Base-by-base conservation (phyloP, 495 filamentous ascomycete species). In the Cetradonia linearis region DNA sequence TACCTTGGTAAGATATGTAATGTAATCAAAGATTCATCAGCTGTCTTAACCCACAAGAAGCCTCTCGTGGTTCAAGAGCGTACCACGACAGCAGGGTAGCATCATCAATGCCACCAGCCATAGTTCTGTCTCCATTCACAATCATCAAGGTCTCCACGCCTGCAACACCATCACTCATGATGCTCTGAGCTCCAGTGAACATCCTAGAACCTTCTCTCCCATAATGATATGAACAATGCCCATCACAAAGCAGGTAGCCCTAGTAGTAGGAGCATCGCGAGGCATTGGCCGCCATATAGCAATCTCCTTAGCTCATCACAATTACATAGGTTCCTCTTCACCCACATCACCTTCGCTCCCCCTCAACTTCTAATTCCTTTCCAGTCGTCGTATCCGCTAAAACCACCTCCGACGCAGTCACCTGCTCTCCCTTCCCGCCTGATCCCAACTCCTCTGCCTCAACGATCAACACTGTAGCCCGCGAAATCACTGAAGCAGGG, bases 301-400 rank as follows among this genome's bases (percentile, higher is more conserved):
- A 54, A 81, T 93, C 66, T 83, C 87, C 66, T 74, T 91, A 2
- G 86, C 86, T 18, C 80, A 76, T 64, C 78, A 83, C 54, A 84
- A 83, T 27, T 93, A 92, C 64, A 73, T 77, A 48, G 86, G 88
- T 86, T 71, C 56, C 18, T 11, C 28, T 20, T 30, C 20, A 33
- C 34, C 14, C 28, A 10, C 5, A 9, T 18, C 0, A n/a, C 9
- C 13, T 31, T 13, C 25, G 2, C 11, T 31, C 33, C 3, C n/a
- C 9, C 16, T n/a, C 10, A 3, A 52, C n/a, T 18, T 7, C 5
- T 25, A 47, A 20, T 27, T 56, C 2, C 0, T 10, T 20, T 9
- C 27, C 50, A 94, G 89, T 93, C 56, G 83, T 91, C 63, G 80
- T 92, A 13, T 81, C 86, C 23, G 87, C 88, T n/a, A 93, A 91